A percentile compares a stretch with the other conserved stretches of the same genome.
Evolutionary conservation across 139 green algal genomes (phyloP).

Genomic region (Asterochloris sp.): DNA sequence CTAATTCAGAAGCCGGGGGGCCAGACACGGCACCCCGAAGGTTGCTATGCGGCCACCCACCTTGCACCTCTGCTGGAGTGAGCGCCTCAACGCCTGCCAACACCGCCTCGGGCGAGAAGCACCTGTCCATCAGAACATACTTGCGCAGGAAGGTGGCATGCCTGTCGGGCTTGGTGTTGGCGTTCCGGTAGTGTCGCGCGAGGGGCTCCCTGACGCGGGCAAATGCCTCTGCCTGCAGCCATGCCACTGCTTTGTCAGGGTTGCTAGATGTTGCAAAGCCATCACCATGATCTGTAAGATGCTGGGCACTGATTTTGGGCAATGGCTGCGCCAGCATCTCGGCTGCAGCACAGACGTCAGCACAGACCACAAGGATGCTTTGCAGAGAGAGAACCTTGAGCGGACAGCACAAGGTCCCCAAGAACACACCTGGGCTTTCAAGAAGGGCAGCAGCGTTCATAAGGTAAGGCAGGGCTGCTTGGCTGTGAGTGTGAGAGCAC

Average conservation of each 20-base stretch:
- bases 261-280: neutral
- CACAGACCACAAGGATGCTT: neutral
- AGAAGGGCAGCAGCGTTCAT: neutral
- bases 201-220: conserved; percentile 65
- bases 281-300: too few species aligned
- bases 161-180: conserved; percentile 69
- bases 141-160: conserved; percentile 79
- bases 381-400: too few species aligned
- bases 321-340: too few species aligned
- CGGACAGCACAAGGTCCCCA: neutral
- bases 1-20: neutral
- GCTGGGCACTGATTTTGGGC: too few species aligned
- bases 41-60: neutral
- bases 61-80: conserved; percentile 18
- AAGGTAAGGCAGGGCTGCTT: neutral
- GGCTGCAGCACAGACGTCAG: neutral
- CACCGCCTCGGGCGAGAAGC: conserved; percentile 27
- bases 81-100: conserved; percentile 31
- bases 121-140: conserved; percentile 40
- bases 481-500: neutral
- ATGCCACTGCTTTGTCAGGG: neutral
- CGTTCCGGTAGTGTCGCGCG: conserved; percentile 77
- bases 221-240: conserved; percentile 39
- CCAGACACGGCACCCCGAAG: neutral
- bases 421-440: neutral